A percentile compares a stretch with the other conserved stretches of the same genome.
These are phyloP conservation scores for Solanum virginianum DNA, from an alignment of 257 asterid genomes.

Conservation along the genomic window DNA sequence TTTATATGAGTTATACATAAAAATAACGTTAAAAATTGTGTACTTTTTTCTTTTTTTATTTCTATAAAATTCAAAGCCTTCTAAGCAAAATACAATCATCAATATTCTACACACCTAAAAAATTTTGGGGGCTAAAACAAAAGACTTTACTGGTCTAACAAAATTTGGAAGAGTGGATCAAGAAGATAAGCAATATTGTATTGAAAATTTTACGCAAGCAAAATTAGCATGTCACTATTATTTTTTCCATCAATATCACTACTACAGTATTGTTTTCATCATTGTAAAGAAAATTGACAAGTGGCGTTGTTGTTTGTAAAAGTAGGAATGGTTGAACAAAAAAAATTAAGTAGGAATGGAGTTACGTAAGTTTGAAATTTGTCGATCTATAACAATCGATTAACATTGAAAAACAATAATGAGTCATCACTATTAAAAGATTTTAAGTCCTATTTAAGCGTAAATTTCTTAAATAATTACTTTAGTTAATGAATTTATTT, in stretches of 20 bases:
- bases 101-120: no score
- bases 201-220: no score
- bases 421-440: not conserved
- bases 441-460: not conserved
- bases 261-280: not conserved
- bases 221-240: not conserved
- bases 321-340: not conserved
- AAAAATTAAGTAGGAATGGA: not conserved
- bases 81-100: no score
- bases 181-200: no score
- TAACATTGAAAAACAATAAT: not conserved
- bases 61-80: no score
- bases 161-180: no score
- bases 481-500: not conserved
- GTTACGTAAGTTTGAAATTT: not conserved
- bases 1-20: no score
- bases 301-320: not conserved
- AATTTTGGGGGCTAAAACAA: no score
- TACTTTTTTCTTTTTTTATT: no score
- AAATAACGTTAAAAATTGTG: no score
- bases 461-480: not conserved
- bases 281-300: not conserved
- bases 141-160: no score
- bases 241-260: not conserved
- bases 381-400: not conserved